A percentile compares a stretch with the other conserved stretches of the same genome.
Conservation (phyloP, 805 yeast species). For the Candida verbasci region DNA sequence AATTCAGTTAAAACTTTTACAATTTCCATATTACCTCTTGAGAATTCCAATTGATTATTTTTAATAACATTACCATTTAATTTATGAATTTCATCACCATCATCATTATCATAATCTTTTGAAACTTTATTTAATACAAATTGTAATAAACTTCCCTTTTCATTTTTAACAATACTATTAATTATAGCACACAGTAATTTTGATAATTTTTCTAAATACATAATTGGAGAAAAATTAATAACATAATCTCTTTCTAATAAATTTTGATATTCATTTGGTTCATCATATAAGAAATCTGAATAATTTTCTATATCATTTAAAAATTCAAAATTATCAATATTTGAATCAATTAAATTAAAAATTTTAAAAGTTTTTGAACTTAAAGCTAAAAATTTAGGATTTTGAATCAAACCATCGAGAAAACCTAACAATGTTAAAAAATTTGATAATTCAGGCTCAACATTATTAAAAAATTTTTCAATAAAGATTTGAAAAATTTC, state of each 20-base stretch:
- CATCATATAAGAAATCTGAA: conserved; percentile 15
- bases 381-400: conserved; percentile 22
- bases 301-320: conserved; percentile 32
- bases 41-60: conserved; percentile 14
- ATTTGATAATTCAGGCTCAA: conserved; percentile 21
- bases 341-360: conserved; percentile 29
- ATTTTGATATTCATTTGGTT: conserved; percentile 13
- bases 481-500: conserved; percentile 25
- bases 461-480: conserved; percentile 18
- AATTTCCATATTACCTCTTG: conserved; percentile 21
- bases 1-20: conserved; percentile 26
- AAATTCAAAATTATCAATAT: conserved; percentile 35
- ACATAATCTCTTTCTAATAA: conserved; percentile 23
- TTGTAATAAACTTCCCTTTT: conserved; percentile 22
- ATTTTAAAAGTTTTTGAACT: conserved; percentile 23
- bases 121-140: conserved; percentile 24
- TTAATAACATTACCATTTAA: conserved; percentile 6
- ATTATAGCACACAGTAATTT: conserved; percentile 32
- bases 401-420: conserved; percentile 24
- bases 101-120: conserved; percentile 11
- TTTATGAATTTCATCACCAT: conserved; percentile 9
- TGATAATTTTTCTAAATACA: conserved; percentile 30
- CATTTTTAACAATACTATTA: conserved; percentile 23
- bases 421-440: conserved; percentile 34
- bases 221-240: conserved; percentile 30